A percentile compares a stretch with the other conserved stretches of the same genome.
Evolutionary conservation across 345 rosid genomes (phyloP).

Genomic region (Salix purpurea): DNA sequence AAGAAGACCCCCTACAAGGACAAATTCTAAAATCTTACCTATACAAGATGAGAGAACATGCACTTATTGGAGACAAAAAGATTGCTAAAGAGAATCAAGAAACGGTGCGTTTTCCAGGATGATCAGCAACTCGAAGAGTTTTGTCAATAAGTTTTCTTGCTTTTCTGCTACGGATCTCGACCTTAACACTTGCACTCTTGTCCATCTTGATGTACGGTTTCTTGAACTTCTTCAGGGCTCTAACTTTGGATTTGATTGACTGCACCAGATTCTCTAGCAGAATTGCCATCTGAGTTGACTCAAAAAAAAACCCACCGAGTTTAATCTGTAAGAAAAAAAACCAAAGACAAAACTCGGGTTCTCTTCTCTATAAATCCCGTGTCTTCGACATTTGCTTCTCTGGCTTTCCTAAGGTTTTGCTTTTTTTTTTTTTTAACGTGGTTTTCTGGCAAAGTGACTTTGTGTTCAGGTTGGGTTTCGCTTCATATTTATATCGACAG

Average conservation of each 20-base stretch:
- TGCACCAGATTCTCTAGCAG: conserved; percentile 73
- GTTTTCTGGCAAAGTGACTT: not conserved
- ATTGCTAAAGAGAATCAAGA: conserved; percentile 13
- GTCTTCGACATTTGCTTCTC: not conserved
- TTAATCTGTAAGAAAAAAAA: not conserved
- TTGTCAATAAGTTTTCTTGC: conserved; percentile 69
- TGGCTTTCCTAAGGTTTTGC: not conserved
- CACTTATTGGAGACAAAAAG: not conserved
- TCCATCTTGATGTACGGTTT: conserved; percentile 85
- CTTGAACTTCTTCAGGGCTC: conserved; percentile 46
- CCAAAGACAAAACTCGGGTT: not conserved
- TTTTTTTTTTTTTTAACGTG: not conserved
- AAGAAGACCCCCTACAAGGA: not conserved
- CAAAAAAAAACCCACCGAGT: not conserved
- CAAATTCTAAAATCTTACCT: not conserved
- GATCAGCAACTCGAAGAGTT: conserved; percentile 76
- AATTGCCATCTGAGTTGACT: conserved; percentile 41
- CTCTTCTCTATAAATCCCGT: not conserved
- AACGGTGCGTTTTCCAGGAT: conserved; percentile 56
- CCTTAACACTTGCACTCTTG: conserved; percentile 88
- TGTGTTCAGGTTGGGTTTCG: not conserved
- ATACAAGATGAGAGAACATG: not conserved
- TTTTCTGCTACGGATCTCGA: conserved; percentile 90
- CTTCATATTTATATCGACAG: not conserved
- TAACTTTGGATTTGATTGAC: conserved; percentile 84